phyloP scores from a whole-genome alignment of 495 filamentous ascomycete species.

The Hypomontagnella submonticulosa region DNA sequence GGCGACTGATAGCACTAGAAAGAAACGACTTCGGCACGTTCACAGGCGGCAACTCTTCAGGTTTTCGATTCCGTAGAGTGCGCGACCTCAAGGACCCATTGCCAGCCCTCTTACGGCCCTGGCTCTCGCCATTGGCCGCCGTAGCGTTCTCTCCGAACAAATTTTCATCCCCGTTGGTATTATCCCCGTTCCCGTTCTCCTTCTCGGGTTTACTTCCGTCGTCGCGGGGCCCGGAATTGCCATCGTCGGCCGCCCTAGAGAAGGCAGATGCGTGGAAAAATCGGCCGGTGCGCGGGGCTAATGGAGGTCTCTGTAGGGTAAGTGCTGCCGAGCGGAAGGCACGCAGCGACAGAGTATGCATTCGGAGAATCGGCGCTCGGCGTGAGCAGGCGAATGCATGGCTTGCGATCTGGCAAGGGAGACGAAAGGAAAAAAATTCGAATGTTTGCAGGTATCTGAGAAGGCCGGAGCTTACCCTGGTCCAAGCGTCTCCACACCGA shows the following conservation, averaged over 20 bases:
- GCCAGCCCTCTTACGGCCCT: conserved; percentile 38
- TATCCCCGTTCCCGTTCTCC: conserved; percentile 25
- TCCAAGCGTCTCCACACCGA: conserved; percentile 34
- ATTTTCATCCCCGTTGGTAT: conserved; percentile 29
- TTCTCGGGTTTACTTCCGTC: conserved; percentile 43
- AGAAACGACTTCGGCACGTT: conserved; percentile 59
- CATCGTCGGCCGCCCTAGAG: conserved; percentile 44
- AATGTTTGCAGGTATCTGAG: conserved; percentile 10
- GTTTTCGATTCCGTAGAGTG: conserved; percentile 50
- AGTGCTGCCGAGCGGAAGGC: conserved; percentile 52
- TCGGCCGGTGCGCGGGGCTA: conserved; percentile 37
- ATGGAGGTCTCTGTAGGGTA: conserved; percentile 44
- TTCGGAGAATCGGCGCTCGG: conserved; percentile 53
- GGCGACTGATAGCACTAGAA: conserved; percentile 46
- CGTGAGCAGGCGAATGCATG: conserved; percentile 47
- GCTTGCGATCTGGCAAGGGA: conserved; percentile 25
- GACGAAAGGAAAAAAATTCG: conserved; percentile 21
- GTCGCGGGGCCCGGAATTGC: conserved; percentile 21
- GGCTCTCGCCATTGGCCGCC: conserved; percentile 28
- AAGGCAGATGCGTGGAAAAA: conserved; percentile 50
- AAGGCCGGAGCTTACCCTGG: conserved; percentile 32
- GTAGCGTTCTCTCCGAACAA: conserved; percentile 34
- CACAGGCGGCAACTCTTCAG: conserved; percentile 56
- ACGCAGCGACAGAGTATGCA: conserved; percentile 53
- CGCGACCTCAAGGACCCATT: conserved; percentile 55